Evolutionary conservation across 805 yeast species (phyloP).

Genomic region (Ogataea philodendri): DNA sequence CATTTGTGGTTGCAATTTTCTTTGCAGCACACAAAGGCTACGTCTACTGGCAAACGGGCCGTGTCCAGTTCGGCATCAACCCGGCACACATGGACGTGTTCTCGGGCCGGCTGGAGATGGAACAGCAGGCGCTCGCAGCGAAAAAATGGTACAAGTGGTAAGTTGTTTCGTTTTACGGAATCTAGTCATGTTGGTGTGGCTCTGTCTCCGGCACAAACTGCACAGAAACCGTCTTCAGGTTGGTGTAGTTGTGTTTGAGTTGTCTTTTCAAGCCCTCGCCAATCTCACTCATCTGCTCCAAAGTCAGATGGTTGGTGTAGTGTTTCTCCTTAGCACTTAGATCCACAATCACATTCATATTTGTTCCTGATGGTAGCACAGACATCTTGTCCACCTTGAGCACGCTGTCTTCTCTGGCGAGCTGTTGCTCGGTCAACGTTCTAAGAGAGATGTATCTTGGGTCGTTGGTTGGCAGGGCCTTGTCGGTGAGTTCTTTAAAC

Average conservation of each 20-base stretch:
- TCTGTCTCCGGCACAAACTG: conserved; percentile 31
- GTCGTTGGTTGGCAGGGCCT: conserved; percentile 53
- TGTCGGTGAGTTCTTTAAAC: conserved; percentile 74
- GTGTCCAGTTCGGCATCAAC: conserved; percentile 16
- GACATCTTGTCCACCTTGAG: conserved; percentile 39
- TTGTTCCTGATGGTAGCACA: conserved; percentile 54
- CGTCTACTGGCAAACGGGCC: conserved; percentile 10
- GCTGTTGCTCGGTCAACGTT: conserved; percentile 34
- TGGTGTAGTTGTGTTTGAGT: conserved; percentile 35
- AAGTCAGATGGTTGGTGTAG: conserved; percentile 31
- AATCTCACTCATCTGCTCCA: conserved; percentile 34
- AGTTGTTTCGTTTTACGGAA: conserved; percentile 4
- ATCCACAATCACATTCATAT: conserved; percentile 40
- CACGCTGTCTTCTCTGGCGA: conserved; percentile 34
- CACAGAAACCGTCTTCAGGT: conserved; percentile 35
- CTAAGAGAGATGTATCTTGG: conserved; percentile 45
- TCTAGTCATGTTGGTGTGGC: conserved; percentile 13
- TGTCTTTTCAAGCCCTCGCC: conserved; percentile 28
- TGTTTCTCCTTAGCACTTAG: conserved; percentile 32
- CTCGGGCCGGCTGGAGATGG: conserved; percentile 34
- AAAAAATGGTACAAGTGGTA: conserved; percentile 3
- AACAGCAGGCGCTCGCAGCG: conserved; percentile 30
- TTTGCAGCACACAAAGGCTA: conserved; percentile 44
- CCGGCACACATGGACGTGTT: conserved; percentile 24
- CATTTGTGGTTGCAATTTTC: conserved; percentile 42